Evolutionary conservation across 139 green algal species (phyloP).

Genomic region (Picochlorum costavermella): DNA sequence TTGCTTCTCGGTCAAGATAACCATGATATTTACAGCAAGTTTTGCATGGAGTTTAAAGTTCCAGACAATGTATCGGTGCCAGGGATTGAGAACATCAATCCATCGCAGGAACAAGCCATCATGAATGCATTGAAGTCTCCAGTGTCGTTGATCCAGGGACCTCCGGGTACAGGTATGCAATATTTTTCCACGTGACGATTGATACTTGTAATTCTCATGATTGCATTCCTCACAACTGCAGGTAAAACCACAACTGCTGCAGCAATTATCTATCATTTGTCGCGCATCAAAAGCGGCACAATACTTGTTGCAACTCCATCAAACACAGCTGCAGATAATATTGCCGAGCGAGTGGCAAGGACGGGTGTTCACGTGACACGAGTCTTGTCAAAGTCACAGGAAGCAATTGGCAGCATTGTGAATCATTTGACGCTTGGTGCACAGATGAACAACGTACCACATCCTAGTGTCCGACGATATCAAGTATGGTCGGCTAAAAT

Average conservation of each 20-base stretch:
- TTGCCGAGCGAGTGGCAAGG: conserved; percentile 82
- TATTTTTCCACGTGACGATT: too few relatives aligned
- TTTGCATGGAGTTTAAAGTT: conserved; percentile 36
- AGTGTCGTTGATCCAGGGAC: conserved; percentile 75
- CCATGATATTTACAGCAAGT: conserved; percentile 21
- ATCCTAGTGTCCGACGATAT: conserved; percentile 62
- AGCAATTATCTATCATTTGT: conserved; percentile 90
- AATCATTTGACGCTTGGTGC: conserved; percentile 96
- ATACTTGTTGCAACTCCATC: conserved; percentile 89
- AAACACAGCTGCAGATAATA: conserved; percentile 97
- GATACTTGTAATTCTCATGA: too few relatives aligned
- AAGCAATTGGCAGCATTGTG: conserved; percentile 70
- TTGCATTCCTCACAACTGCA: too few relatives aligned
- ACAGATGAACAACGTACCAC: conserved; percentile 67
- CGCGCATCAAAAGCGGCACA: conserved; percentile 50
- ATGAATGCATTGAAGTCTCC: conserved; percentile 64
- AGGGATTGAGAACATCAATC: conserved; percentile 87
- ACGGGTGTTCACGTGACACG: conserved; percentile 93
- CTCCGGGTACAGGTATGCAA: conserved; percentile 82
- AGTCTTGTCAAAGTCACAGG: conserved; percentile 76
- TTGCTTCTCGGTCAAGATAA: conserved; percentile 75
- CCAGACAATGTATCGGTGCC: conserved; percentile 59
- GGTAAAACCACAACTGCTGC: conserved; percentile 89
- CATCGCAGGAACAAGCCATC: conserved; percentile 69
- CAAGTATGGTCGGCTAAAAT: conserved; percentile 80